These are phyloP conservation scores for Colletotrichum spaethianum DNA, from an alignment of 2,329 filamentous ascomycete species.

Conservation along the genomic window DNA sequence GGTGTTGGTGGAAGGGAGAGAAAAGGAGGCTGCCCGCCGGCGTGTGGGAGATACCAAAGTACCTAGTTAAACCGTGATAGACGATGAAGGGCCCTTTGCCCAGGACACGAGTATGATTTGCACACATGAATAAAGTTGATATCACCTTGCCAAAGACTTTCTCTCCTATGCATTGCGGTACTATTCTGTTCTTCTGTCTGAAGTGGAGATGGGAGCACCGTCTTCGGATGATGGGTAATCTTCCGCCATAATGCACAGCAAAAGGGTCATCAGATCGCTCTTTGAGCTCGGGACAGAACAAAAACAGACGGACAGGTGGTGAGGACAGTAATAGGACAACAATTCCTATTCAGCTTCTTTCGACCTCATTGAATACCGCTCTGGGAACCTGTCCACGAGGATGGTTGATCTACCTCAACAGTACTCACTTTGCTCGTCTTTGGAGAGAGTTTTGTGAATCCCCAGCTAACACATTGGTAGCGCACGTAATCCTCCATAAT, in stretches of 20 bases:
- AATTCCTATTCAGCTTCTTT: constrained; percentile 36
- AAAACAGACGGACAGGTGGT: constrained; percentile 60
- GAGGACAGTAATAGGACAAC: constrained; percentile 62
- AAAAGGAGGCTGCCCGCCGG: constrained; percentile 26
- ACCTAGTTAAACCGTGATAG: constrained; percentile 40
- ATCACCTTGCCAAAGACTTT: neutral
- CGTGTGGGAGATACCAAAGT: constrained; percentile 37
- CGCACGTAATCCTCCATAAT: neutral
- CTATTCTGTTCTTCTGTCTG: neutral
- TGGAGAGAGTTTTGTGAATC: neutral
- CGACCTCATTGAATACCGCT: constrained; percentile 49
- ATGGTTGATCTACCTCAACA: neutral
- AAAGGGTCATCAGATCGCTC: neutral
- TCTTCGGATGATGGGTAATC: neutral
- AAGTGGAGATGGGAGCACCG: too few species aligned
- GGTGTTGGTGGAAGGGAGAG: neutral
- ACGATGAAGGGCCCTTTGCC: constrained; percentile 34
- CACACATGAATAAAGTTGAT: constrained; percentile 34
- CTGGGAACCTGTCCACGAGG: neutral
- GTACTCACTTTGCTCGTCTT: neutral
- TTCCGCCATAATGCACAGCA: neutral
- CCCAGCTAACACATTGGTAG: too few species aligned
- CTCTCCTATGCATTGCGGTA: too few species aligned
- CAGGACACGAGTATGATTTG: constrained; percentile 37
- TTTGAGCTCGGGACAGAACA: neutral